Evolutionary conservation across 768 basidiomycete genomes (phyloP).

Genomic region (Boletus tylopilopsis): DNA sequence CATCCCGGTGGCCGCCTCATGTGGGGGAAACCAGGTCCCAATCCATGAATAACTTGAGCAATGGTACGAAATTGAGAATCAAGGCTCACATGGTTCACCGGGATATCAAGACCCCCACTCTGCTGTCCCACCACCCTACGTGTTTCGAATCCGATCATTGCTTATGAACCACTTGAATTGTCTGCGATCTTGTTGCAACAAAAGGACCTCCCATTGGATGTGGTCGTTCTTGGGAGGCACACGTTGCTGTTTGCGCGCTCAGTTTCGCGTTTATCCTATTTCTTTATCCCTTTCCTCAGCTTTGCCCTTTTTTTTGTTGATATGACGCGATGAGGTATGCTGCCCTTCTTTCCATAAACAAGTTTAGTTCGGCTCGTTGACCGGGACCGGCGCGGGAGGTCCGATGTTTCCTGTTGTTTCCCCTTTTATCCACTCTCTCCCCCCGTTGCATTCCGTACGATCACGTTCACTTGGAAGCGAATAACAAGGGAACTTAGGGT

Average conservation of each 20-base stretch:
- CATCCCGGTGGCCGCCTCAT: constrained; percentile 9
- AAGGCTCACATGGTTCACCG: not conserved
- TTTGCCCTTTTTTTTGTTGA: too few relatives aligned
- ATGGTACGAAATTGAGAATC: not conserved
- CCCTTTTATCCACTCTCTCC: not conserved
- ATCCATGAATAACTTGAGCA: not conserved
- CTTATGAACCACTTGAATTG: not conserved
- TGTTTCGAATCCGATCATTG: constrained; percentile 4
- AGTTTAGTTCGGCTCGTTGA: not conserved
- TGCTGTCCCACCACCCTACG: not conserved
- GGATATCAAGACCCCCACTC: not conserved
- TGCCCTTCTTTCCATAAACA: not conserved
- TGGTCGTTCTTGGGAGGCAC: not conserved
- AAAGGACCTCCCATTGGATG: not conserved
- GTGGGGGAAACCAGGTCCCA: not conserved
- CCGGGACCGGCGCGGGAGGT: not conserved
- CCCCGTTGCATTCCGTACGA: not conserved
- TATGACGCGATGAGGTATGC: not conserved
- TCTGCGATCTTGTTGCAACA: too few relatives aligned
- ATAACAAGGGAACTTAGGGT: not conserved
- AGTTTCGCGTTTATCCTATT: not conserved
- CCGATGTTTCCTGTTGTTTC: not conserved
- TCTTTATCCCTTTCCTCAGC: not conserved
- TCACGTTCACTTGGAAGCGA: not conserved
- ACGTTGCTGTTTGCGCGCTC: not conserved